Conservation (phyloP, 176 grass and related monocot species). For the Paspalum vaginatum region DNA sequence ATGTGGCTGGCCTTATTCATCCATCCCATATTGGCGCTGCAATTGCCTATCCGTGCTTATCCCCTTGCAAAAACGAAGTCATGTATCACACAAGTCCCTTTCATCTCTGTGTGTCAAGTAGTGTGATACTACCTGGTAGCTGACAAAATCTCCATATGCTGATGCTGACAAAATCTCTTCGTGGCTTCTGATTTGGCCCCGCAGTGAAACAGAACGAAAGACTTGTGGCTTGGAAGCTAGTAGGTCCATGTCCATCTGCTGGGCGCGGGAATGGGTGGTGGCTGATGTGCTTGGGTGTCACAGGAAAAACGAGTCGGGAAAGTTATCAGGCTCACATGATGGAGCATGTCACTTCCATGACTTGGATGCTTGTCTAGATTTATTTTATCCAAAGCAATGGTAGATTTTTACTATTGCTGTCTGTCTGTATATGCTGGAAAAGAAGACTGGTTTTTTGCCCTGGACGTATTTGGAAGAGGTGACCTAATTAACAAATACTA, state of each 20-base stretch:
- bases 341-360: not conserved
- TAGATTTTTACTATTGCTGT: not conserved
- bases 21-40: slow-evolving; percentile 17
- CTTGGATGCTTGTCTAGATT: not conserved
- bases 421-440: not conserved
- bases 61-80: slow-evolving; percentile 16
- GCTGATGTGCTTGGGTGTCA: slow-evolving; percentile 24
- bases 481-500: not conserved
- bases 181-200: slow-evolving; percentile 31
- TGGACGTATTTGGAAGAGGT: not conserved
- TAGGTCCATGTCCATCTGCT: slow-evolving; percentile 7
- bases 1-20: slow-evolving; percentile 74
- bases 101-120: slow-evolving; percentile 12
- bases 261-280: slow-evolving; percentile 45
- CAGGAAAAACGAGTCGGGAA: not conserved
- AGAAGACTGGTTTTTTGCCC: not conserved
- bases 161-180: slow-evolving; percentile 31
- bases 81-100: slow-evolving; percentile 3
- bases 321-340: slow-evolving; percentile 33
- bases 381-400: slow-evolving; percentile 21
- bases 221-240: slow-evolving; percentile 23
- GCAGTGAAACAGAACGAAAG: not conserved
- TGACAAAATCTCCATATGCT: slow-evolving; percentile 55
- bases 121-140: slow-evolving; percentile 28
- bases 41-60: slow-evolving; percentile 38